Base-by-base conservation (phyloP, 2,329 filamentous ascomycete species). In the Fusarium fracticaudum region DNA sequence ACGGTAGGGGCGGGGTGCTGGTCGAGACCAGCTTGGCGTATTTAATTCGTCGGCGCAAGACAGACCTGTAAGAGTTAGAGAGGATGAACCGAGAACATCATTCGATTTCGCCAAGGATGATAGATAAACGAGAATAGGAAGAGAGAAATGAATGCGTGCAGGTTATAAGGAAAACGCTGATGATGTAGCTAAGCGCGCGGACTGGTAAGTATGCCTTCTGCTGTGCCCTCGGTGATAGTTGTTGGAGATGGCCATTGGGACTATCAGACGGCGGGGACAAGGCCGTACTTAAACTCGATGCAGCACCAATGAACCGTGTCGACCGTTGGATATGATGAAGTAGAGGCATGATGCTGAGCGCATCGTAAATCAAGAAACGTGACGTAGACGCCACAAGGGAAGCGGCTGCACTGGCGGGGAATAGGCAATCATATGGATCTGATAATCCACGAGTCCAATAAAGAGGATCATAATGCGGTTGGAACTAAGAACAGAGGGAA, bases 341-440 rank as follows among this genome's bases (percentile, higher is more conserved):
- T 40, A 53, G 63, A 47, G 71, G 26, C 44, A 57, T 41, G 53
- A 59, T 55, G 47, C 67, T 74, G 60, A 61, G 62, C 72, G 67
- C 68, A 76, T 67, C 64, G 64, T 57, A 73, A 51, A 51, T 57
- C 60, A 54, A 53, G 63, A 61, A 76, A 61, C 74, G 75, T 77
- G 76, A 77, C 75, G 76, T 77, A 77, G 67, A 65, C 58, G 61
- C 72, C 60, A 65, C 72, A 69, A 73, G 65, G 64, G 63, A 43
- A 47, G 45, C 60, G 60, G n/a, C 47, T 65, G 63, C 54, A 63
- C 59, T 63, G 67, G 71, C 71, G 63, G 67, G 71, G 67, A 43
- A 45, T 57, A 33, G 53, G 41, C 53, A 50, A 47, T 64, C 59
- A 51, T 60, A 72, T 61, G 53, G 48, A 55, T 41, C 17, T 50